Conservation (phyloP, 805 yeast genomes). For the Yamadazyma olivae region DNA sequence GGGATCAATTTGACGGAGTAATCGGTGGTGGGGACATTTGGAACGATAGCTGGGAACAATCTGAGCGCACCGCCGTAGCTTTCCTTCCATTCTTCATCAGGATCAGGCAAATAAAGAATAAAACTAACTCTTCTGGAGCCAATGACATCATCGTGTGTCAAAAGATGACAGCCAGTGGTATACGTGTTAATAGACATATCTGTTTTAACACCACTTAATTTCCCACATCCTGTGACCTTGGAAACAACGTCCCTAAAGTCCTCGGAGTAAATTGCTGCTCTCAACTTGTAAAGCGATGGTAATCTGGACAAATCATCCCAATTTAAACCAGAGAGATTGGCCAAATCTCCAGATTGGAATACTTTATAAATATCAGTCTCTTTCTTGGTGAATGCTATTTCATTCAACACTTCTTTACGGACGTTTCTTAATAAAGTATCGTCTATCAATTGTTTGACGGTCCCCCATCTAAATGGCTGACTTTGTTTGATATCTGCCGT, state of each 20-base stretch:
- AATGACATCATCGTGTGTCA: conserved; percentile 97
- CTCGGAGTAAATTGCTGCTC: conserved; percentile 86
- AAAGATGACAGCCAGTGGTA: conserved; percentile 86
- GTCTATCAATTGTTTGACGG: conserved; percentile 67
- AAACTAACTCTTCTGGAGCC: conserved; percentile 93
- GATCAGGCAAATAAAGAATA: conserved; percentile 89
- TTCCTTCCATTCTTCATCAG: conserved; percentile 84
- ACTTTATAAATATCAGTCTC: conserved; percentile 98
- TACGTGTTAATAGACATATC: conserved; percentile 93
- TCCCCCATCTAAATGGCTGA: conserved; percentile 89
- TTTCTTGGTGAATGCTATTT: conserved; percentile 88
- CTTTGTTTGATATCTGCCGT: conserved; percentile 48
- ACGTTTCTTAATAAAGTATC: conserved; percentile 77
- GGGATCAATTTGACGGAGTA: conserved; percentile 70
- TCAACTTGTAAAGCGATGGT: conserved; percentile 70
- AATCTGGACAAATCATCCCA: conserved; percentile 69
- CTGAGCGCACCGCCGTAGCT: conserved; percentile 93
- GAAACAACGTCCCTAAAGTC: conserved; percentile 78
- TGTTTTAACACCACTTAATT: conserved; percentile 83
- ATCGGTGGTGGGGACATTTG: conserved; percentile 88
- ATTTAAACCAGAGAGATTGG: conserved; percentile 84
- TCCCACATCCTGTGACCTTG: conserved; percentile 80
- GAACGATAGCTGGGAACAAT: conserved; percentile 78
- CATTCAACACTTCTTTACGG: conserved; percentile 75
- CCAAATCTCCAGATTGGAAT: conserved; percentile 84